Base-by-base conservation (phyloP, 306 rosid species). In the Castanopsis chinensis region DNA sequence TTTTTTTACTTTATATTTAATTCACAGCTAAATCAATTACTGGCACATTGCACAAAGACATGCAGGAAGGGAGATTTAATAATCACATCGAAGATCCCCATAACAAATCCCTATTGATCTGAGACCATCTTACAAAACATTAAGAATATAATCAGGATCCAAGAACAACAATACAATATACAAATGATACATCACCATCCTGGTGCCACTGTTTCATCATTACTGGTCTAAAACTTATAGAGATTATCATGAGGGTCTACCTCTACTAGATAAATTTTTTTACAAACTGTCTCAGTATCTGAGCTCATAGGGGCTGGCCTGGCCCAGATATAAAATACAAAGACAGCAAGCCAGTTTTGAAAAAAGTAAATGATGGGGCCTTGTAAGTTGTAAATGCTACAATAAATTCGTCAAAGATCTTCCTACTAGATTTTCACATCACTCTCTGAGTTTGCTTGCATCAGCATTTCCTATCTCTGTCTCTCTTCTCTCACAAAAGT, bases 381-480 rank as follows among this genome's bases (percentile, higher is more conserved):
- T 49, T 49, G 14, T 49, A 49, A 49, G 15, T 30, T 70, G 69
- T 74, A 53, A 73, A 76, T 70, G 65, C 68, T 45, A 56, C 51
- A 79, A 72, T 79, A 67, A 87, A 80, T 74, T 73, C 41, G 65
- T 78, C 80, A 74, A 79, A 79, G 86, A 89, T 68, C 80, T 84
- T 54, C 35, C 49, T 45, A 41, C 75, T 18, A 81, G 82, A 80
- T 69, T 53, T 85, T 76, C 43, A 75, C 79, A 72, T 86, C 83
- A 85, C 52, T 74, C 58, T 64, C 77, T 61, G 81, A 72, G 76
- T 28, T 68, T 82, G 87, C 90, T 87, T 87, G 85, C 93, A 75
- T 92, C 92, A 92, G 55, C 81, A 57, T 21, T 79, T 80, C 77
- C 51, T 45, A 76, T 61, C 53, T 32, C 76, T 74, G 73, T 35